Percentiles rank a stretch among this genome's conserved stretches.
phyloP scores from a whole-genome alignment of 208 protist genomes.

The Histomonas meleagridis region DNA sequence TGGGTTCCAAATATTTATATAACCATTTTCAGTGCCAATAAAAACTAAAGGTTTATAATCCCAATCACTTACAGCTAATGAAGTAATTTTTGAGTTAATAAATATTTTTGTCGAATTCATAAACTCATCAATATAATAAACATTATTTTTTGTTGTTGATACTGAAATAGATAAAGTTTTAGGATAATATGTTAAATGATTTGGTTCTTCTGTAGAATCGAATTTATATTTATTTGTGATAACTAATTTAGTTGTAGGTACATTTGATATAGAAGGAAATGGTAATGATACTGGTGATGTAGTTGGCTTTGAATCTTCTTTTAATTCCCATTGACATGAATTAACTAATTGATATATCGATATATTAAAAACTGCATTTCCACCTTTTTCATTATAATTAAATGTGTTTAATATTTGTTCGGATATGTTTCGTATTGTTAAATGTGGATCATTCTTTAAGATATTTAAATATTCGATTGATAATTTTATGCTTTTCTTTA shows the following conservation, averaged over 20 bases:
- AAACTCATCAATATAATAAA: not conserved
- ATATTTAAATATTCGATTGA: too few species aligned
- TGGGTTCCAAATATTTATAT: not conserved
- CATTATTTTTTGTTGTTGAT: not conserved
- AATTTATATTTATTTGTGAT: not conserved
- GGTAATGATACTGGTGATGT: not conserved
- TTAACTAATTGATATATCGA: not conserved
- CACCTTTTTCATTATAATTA: too few species aligned
- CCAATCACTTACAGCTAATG: not conserved
- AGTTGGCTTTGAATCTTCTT: not conserved
- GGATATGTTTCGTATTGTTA: too few species aligned
- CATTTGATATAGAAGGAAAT: not conserved
- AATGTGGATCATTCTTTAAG: too few species aligned
- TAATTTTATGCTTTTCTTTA: too few species aligned
- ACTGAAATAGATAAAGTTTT: not conserved
- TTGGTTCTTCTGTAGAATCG: not conserved
- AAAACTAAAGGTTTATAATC: not conserved
- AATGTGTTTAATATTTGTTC: too few species aligned
- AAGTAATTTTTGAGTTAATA: not conserved
- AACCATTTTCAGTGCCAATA: not conserved
- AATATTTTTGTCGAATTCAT: not conserved
- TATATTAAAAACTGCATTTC: not conserved
- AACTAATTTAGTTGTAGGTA: not conserved
- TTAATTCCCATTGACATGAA: not conserved
- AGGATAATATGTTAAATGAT: not conserved